Evolutionary conservation across 1,284 basidiomycete genomes (phyloP), one percentile per base, ranked within the genome.

Genomic region (Tylopilus sp.): DNA sequence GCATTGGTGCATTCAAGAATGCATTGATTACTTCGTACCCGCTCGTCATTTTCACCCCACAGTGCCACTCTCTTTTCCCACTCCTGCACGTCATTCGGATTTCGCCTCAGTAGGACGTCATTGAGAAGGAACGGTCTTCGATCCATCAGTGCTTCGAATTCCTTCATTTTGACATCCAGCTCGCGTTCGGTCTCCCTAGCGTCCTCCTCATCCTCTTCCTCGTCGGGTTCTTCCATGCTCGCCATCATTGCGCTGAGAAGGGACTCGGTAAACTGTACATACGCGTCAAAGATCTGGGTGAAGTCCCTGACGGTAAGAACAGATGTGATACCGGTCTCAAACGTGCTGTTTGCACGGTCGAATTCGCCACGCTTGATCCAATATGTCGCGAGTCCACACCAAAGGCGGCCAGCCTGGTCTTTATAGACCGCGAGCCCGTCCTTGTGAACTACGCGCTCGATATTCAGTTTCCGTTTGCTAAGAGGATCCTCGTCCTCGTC

Each of bases 41-140:
- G 94, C 59, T 88, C 91, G 66, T 99, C 95, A 60, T 97, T 82
- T 45, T 92, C 86, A 12, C 89, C 95, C 80, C 86, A 94, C 36
- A 99, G 71, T 4, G 92, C 92, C n/a, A 98, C 83, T 10, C 94
- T 78, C 72, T 99, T 99, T 73, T 98, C 95, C 96, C 96, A 99
- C 68, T 99, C 96, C 61, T 96, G 94, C 0, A 99, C 95, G 62
- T 99, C 96, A 63, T 98, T 92, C 1, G 93, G 91, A 74, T 99
- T 99, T 59, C 96, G 77, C 50, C 96, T 77, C 24, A 99, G 72
- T 28, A 99, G 72, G 3, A 99, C 96, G 60, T 98, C 94, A 65
- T 99, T 99, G 48, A 97, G 86, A 52, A 99, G 76, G 78, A 99
- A 99, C 3, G 94, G 96, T 59, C 96, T 73, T 37, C 94, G 78